Base-by-base conservation (phyloP, 2,329 filamentous ascomycete species). In the Xylaria digitata region DNA sequence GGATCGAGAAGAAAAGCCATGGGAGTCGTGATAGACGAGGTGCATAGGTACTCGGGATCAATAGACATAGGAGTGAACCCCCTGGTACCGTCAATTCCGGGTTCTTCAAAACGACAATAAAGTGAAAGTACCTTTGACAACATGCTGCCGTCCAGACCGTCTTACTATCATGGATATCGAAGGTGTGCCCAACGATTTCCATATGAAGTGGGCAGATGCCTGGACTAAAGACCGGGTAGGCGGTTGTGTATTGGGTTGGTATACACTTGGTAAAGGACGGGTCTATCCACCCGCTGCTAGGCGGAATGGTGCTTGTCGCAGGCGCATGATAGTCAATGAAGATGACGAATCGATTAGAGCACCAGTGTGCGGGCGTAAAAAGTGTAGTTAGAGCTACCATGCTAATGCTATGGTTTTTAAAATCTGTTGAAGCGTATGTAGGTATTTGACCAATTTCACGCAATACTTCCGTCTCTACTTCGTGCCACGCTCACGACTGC, bases 271-370 rank as follows among this genome's bases (percentile, higher is more conserved):
- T 73, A 61, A 77, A 78, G 0, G 71, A 76, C 26, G 74, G 75
- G 21, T 77, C 74, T 45, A 73, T 61, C 75, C 75, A 78, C n/a
- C 75, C 76, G 53, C 75, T 76, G 46, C 68, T 72, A 3, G 75
- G 75, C 1, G 70, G 67, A n/a, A 72, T 55, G 9, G 70, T 76
- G 63, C 73, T 76, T 0, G 69, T 72, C 6, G 67, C 71, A 11
- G 64, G 70, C 7, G 71, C 66, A n/a, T 67, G 40, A 6, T 66
- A 60, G 50, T 72, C 72, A n/a, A 76, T 71, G 57, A 67, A 73
- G 48, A 79, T 72, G 30, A 69, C 73, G 52, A 73, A 77, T 56
- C 77, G 65, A 63, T 74, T 62, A 55, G 69, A 63, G 66, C 76
- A 76, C 72, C 71, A 74, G 11, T 70, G 34, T 8, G 71, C 63